Evolutionary conservation across 2,329 filamentous ascomycete species (phyloP), one percentile per base, ranked within the genome.

Genomic region (Hypoxylon sp.): DNA sequence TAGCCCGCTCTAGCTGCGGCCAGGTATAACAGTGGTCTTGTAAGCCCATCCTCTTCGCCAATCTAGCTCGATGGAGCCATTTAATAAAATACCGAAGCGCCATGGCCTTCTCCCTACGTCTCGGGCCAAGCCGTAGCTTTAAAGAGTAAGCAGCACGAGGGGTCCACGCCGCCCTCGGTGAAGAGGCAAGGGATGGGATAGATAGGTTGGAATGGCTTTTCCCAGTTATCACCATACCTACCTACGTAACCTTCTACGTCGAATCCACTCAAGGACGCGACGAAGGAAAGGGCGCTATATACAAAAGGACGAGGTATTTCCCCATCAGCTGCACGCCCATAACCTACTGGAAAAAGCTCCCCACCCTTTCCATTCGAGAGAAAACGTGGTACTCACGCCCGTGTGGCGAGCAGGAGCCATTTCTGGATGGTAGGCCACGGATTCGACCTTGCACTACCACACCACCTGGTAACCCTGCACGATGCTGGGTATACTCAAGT

Each of bases 381-480:
- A 46, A 67, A 69, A 57, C 25, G 46, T 67, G 67, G 67, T 65
- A 65, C 58, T 53, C 58, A 70, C 50, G 58, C 57, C 67, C 58
- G 67, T 67, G 67, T 70, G 64, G 60, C 53, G 49, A 58, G 51
- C 41, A 59, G 55, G 65, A 46, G 63, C 64, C 59, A 63, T 67
- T 50, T 63, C 51, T 62, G 23, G 50, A 56, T 65, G 55, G 61
- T 41, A 62, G 58, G 61, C 64, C 46, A 67, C 68, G 50, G 68
- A 65, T 61, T 68, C 38, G 65, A 65, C 64, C 60, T 69, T 65
- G 64, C 64, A 45, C 58, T 58, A 62, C 64, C 46, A 62, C 59
- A 65, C 59, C 36, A 51, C 52, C 46, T 41, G n/a, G n/a, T n/a
- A 52, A 61, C 61, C 61, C 51, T 60, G 58, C 13, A 60, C 56